Evolutionary conservation across 768 basidiomycete species (phyloP), one percentile per base, ranked within the genome.

Genomic region (Candolleomyces eurysporus): DNA sequence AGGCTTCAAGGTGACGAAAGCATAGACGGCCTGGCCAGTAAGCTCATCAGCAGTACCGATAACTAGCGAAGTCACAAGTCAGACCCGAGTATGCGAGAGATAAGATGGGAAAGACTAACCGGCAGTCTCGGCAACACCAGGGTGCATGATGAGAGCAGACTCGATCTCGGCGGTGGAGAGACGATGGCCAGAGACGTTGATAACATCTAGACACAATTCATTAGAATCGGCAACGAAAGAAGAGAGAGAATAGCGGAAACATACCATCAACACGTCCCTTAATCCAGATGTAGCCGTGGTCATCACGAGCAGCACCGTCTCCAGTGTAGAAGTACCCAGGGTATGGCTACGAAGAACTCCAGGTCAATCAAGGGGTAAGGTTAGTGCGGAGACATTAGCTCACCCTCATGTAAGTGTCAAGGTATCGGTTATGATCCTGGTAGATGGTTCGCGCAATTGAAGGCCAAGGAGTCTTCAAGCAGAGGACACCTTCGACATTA

Each of bases 271-370:
- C 86, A 66, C 97, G 87, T 56, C 96, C 97, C 75, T 94, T 94
- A 76, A 99, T 98, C 96, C 97, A 98, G 72, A 96, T 91, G 78
- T 99, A 98, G 2, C 96, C 97, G 67, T 98, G 88, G 65, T 90
- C 87, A 70, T 98, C 97, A 21, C 96, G 85, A 14, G 90, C 90
- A 31, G 96, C 96, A 48, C 96, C 97, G 68, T 99, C 96, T 22
- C 97, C 97, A n/a, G 96, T 98, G 76, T 91, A 97, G 83, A 93
- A 98, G 72, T 82, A 78, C 7, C 96, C 96, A 6, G 92, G 91
- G 77, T 96, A 96, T 26, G 91, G 91, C 78, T 78, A 56, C 7
- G 17, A 39, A 61, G 19, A 57, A 21, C 8, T 5, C 45, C 19
- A 49, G 50, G 16, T 53, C 55, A 17, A 58, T 42, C 22, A 9